Evolutionary conservation across 2,329 filamentous ascomycete genomes (phyloP).

Genomic region (Neocucurbitaria cava): DNA sequence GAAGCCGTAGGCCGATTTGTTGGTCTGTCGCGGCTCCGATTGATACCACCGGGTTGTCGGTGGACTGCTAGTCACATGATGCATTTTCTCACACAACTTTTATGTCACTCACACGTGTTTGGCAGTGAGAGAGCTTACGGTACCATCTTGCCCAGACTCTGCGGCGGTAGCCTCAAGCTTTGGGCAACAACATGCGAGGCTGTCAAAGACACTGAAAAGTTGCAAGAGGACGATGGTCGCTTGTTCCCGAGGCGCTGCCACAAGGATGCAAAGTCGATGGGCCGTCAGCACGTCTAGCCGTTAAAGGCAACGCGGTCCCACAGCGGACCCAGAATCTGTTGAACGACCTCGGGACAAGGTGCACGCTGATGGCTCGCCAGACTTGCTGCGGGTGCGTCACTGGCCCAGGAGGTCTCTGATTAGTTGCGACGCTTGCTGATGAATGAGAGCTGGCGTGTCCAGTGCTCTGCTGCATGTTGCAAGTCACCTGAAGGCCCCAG

Average conservation of each 20-base stretch:
- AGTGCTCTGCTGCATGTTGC: neutral
- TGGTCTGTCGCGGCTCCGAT: neutral
- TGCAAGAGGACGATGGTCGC: neutral
- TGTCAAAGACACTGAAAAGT: neutral
- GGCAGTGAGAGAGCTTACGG: no score
- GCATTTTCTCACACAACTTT: no score
- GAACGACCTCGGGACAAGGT: slow-evolving; percentile 9
- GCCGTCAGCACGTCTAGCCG: slow-evolving; percentile 19
- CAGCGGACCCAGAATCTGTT: slow-evolving; percentile 5
- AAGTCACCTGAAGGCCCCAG: neutral
- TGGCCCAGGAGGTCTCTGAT: neutral
- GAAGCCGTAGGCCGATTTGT: neutral
- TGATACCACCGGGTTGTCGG: no score
- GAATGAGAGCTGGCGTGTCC: neutral
- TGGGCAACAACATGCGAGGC: neutral
- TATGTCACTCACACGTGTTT: no score
- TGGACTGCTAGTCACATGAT: no score
- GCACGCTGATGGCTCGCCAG: slow-evolving; percentile 22
- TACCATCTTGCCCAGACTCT: neutral
- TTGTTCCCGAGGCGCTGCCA: neutral
- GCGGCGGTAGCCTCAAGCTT: neutral
- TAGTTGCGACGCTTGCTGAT: neutral
- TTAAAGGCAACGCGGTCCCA: slow-evolving; percentile 19
- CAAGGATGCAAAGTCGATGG: neutral
- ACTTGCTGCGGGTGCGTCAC: slow-evolving; percentile 23